Base-by-base conservation (phyloP, 768 basidiomycete genomes). In the Tephrocybe sp. region DNA sequence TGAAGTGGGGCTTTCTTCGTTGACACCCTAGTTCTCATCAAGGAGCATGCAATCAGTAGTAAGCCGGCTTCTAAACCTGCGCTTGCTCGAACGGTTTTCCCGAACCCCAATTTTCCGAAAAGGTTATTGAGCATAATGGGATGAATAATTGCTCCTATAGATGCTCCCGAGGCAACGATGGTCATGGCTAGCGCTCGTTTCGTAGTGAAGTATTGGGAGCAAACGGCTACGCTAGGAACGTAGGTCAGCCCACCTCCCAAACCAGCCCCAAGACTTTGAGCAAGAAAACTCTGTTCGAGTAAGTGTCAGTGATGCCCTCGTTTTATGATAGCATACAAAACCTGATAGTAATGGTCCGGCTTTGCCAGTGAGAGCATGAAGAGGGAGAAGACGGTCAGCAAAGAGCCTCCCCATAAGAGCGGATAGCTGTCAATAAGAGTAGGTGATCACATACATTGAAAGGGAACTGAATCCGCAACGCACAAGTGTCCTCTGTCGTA, bases 401-500 rank as follows among this genome's bases (percentile, higher is more conserved):
- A n/a, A 9, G 69, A 59, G 2, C 75, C 76, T 16, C 59, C 58
- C 6, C 66, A 63, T 1, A 77, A 38, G 12, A 75, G 52, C 27
- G 59, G 49, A 34, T 64, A 62, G 44, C 69, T 68, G 34, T 44
- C 15, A n/a, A 13, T 19, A 15, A 42, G 25, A 38, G 3, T 34
- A 18, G 5, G 26, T 15, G n/a, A 46, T 5, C 25, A 27, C n/a
- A n/a, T n/a, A 8, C 34, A 35, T 9, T n/a, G n/a, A n/a, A n/a
- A n/a, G 19, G 16, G 24, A 2, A 40, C 12, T 30, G 28, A 12
- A 30, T 12, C 9, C 0, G 5, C 5, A n/a, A 54, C 71, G 54
- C 51, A 73, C 73, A 75, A 78, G 53, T 77, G 69, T 40, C 79
- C 78, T 26, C 66, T 67, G 35, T 80, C 79, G 49, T 78, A 77